phyloP scores from a whole-genome alignment of 139 green algal genomes.

The Picochlorum sp. region DNA sequence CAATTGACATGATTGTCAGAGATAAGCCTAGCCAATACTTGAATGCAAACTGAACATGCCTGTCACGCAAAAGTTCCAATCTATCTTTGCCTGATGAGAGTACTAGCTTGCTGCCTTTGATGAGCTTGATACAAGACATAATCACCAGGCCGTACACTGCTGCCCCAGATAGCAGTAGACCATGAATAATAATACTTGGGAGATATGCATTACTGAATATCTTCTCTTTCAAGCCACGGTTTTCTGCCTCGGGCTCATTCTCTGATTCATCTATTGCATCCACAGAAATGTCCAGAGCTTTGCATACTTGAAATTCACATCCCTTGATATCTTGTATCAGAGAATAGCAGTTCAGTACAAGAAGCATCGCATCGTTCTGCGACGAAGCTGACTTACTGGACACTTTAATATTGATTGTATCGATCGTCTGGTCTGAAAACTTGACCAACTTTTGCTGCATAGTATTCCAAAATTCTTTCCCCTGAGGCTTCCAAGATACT shows the following conservation, averaged over 20 bases:
- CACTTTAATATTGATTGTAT: neutral
- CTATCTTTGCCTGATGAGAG: neutral
- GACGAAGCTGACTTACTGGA: neutral
- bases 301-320: neutral
- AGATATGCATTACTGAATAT: slow-evolving; percentile 3
- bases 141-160: neutral
- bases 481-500: neutral
- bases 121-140: neutral
- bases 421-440: neutral
- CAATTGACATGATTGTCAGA: slow-evolving; percentile 5
- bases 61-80: neutral
- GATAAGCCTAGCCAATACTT: slow-evolving; percentile 19
- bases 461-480: neutral
- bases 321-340: too few species aligned
- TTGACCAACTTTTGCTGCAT: neutral
- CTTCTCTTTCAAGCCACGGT: neutral
- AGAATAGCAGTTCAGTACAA: too few species aligned
- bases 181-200: neutral
- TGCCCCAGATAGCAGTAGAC: neutral
- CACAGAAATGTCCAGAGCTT: neutral
- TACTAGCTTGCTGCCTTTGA: neutral
- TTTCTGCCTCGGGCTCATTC: neutral
- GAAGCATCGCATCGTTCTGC: too few species aligned
- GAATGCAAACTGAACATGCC: slow-evolving; percentile 1
- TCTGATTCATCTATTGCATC: neutral